These are phyloP conservation scores for Hypomontagnella submonticulosa DNA, from an alignment of 495 filamentous ascomycete species.

Conservation along the genomic window DNA sequence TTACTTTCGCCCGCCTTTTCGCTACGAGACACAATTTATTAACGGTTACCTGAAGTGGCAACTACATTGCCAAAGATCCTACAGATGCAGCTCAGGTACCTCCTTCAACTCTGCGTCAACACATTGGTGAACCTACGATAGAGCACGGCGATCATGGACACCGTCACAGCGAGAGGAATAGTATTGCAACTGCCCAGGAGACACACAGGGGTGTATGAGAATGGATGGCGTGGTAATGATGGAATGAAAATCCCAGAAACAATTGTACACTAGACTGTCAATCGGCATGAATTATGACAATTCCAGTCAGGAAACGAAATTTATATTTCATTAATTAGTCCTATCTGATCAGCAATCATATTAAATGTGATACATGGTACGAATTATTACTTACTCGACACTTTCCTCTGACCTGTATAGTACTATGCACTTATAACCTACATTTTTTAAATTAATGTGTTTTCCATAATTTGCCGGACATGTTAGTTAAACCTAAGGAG, in stretches of 20 bases:
- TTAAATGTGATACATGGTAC: background rate
- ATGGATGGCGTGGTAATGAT: conserved; percentile 10
- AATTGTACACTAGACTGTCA: conserved; percentile 3
- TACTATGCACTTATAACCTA: too few species aligned
- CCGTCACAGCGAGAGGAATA: conserved; percentile 53
- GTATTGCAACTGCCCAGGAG: conserved; percentile 54
- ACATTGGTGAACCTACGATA: conserved; percentile 53
- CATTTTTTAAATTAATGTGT: too few species aligned
- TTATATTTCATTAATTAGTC: too few species aligned
- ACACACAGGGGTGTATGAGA: conserved; percentile 51
- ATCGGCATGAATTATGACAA: background rate
- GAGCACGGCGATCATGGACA: conserved; percentile 52
- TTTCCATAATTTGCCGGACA: too few species aligned
- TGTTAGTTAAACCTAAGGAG: too few species aligned
- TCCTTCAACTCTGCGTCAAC: conserved; percentile 54
- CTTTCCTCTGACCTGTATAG: too few species aligned
- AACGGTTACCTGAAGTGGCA: conserved; percentile 19
- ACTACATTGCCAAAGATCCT: conserved; percentile 47
- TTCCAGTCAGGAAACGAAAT: background rate
- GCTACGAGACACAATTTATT: conserved; percentile 15
- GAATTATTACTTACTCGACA: too few species aligned
- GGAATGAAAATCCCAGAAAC: conserved; percentile 11
- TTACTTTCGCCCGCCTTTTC: background rate
- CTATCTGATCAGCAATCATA: too few species aligned
- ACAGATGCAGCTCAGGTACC: conserved; percentile 61